phyloP scores from a whole-genome alignment of 2,329 filamentous ascomycete species.

The Podosphaera leucotricha region DNA sequence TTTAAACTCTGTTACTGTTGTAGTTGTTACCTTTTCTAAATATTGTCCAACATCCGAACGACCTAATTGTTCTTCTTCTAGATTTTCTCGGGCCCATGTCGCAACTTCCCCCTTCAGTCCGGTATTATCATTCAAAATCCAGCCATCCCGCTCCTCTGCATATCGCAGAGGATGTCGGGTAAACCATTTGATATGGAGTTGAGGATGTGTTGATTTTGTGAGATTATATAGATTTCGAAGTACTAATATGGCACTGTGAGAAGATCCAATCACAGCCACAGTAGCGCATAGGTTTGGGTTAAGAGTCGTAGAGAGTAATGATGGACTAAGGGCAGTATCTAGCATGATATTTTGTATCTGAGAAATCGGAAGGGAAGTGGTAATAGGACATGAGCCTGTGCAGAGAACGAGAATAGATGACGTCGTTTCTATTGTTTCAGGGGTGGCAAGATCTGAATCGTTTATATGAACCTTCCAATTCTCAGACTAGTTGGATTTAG shows the following conservation, averaged over 20 bases:
- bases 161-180: slow-evolving; percentile 35
- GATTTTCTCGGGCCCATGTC: slow-evolving; percentile 31
- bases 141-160: slow-evolving; percentile 35
- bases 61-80: slow-evolving; percentile 27
- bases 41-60: slow-evolving; percentile 11
- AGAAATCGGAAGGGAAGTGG: slow-evolving; percentile 20
- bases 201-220: slow-evolving; percentile 25
- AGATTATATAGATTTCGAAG: slow-evolving; percentile 35
- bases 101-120: slow-evolving; percentile 38
- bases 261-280: slow-evolving; percentile 35
- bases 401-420: slow-evolving; percentile 25
- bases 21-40: slow-evolving; percentile 12
- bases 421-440: slow-evolving; percentile 3
- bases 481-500: slow-evolving; percentile 1
- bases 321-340: slow-evolving; percentile 31
- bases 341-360: slow-evolving; percentile 24
- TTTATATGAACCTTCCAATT: slow-evolving; percentile 18
- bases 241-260: slow-evolving; percentile 38
- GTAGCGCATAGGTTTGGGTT: slow-evolving; percentile 18
- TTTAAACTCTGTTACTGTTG: slow-evolving; percentile 18
- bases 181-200: slow-evolving; percentile 36
- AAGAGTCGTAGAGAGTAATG: slow-evolving; percentile 21
- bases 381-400: slow-evolving; percentile 28
- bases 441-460: slow-evolving; percentile 2
- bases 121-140: slow-evolving; percentile 41